Evolutionary conservation across 2,329 filamentous ascomycete species (phyloP).

Genomic region (Podosphaera fusca): DNA sequence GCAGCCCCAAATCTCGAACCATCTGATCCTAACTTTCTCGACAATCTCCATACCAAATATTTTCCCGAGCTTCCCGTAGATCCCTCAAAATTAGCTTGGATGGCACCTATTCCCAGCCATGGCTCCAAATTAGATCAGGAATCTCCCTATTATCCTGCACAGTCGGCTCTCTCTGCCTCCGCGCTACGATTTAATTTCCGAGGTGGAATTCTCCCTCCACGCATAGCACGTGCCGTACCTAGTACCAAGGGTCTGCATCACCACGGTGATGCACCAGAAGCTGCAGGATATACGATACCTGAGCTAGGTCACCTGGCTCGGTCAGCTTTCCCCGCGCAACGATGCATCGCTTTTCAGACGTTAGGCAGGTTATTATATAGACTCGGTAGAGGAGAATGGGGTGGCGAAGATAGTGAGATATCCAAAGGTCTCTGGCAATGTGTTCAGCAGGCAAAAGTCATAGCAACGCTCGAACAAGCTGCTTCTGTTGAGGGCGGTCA

Average conservation of each 20-base stretch:
- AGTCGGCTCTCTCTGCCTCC: constrained; percentile 46
- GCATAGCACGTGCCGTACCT: constrained; percentile 49
- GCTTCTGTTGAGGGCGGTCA: constrained; percentile 45
- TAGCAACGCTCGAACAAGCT: constrained; percentile 58
- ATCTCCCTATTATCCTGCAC: constrained; percentile 62
- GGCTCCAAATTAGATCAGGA: constrained; percentile 41
- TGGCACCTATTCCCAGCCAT: constrained; percentile 46
- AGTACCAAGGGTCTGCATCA: constrained; percentile 69
- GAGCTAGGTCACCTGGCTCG: constrained; percentile 65
- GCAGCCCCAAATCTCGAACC: constrained; percentile 56
- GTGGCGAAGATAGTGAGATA: constrained; percentile 41
- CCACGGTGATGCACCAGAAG: constrained; percentile 76
- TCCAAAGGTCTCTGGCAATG: constrained; percentile 66
- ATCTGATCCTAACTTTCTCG: constrained; percentile 58
- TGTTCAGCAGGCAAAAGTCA: constrained; percentile 50
- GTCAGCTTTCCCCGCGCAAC: constrained; percentile 62
- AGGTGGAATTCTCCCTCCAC: constrained; percentile 58
- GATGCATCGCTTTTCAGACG: constrained; percentile 81
- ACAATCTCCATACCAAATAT: constrained; percentile 73
- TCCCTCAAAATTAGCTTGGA: constrained; percentile 73
- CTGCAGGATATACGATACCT: constrained; percentile 78
- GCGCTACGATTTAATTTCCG: constrained; percentile 76
- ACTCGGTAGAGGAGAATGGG: constrained; percentile 49
- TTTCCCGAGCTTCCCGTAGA: constrained; percentile 74
- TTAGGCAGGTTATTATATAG: constrained; percentile 67